phyloP scores from a whole-genome alignment of 2,329 filamentous ascomycete genomes.

The Fusarium sp. region DNA sequence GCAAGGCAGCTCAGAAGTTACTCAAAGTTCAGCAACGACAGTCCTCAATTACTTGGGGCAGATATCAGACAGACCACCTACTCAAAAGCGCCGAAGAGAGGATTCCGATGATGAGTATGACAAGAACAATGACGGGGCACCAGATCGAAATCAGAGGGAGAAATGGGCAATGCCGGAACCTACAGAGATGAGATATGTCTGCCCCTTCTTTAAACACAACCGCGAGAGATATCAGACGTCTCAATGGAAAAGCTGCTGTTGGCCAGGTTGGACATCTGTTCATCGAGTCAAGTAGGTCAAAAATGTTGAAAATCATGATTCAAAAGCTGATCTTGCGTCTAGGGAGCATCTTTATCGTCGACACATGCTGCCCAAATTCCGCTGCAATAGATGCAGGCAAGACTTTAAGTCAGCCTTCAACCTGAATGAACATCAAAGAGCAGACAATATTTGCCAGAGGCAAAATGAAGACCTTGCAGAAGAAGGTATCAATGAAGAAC shows the following conservation, averaged over 20 bases:
- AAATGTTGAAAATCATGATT: no score
- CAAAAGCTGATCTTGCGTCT: no score
- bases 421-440: background rate
- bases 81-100: no score
- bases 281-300: background rate
- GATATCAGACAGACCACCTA: no score
- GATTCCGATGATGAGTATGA: no score
- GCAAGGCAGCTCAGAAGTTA: no score
- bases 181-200: background rate
- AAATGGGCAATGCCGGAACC: no score
- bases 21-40: no score
- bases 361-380: background rate
- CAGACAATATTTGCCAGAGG: background rate
- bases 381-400: background rate
- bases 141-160: no score
- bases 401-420: background rate
- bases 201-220: constrained; percentile 1
- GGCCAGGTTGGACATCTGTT: background rate
- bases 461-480: background rate
- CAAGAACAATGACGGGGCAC: no score
- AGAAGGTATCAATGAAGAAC: background rate
- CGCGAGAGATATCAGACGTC: background rate
- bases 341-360: background rate
- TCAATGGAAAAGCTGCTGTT: background rate
- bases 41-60: no score